These are phyloP conservation scores for Cercospora berteroae DNA, from an alignment of 2,329 filamentous ascomycete species.

Conservation along the genomic window DNA sequence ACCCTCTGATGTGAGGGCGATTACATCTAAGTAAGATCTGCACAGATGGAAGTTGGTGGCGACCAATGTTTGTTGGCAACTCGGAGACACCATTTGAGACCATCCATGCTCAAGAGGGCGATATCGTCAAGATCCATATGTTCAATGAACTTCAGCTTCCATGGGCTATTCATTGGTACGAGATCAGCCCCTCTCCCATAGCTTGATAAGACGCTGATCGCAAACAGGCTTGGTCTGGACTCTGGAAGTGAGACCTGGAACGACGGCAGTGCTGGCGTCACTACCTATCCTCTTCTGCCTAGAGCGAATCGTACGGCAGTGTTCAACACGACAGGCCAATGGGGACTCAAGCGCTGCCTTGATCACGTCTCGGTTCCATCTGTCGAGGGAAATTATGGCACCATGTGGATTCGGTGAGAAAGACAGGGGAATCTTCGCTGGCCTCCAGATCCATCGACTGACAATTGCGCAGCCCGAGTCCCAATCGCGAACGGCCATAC, in stretches of 20 bases:
- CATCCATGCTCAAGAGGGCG: conserved; percentile 22
- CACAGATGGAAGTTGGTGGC: conserved; percentile 22
- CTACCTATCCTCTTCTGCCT: conserved; percentile 22
- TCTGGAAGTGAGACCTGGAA: conserved; percentile 22
- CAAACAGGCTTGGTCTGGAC: conserved; percentile 7
- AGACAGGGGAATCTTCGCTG: background rate
- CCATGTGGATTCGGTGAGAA: conserved; percentile 20
- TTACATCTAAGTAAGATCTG: background rate
- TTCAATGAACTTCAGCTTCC: conserved; percentile 21
- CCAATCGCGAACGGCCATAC: conserved; percentile 21
- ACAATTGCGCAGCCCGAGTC: conserved; percentile 11
- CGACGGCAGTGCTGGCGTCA: conserved; percentile 23
- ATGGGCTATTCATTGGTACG: conserved; percentile 16
- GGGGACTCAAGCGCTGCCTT: conserved; percentile 25
- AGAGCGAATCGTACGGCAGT: conserved; percentile 22
- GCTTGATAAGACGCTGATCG: background rate
- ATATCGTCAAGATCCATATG: conserved; percentile 22
- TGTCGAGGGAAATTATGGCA: conserved; percentile 25
- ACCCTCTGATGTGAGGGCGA: background rate
- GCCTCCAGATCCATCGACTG: background rate
- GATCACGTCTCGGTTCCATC: conserved; percentile 24
- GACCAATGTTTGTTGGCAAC: conserved; percentile 24
- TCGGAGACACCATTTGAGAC: conserved; percentile 21
- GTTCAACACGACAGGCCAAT: conserved; percentile 24
- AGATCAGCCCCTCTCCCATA: background rate